Evolutionary conservation across 1,284 basidiomycete species (phyloP).

Genomic region (Grifola frondosa): DNA sequence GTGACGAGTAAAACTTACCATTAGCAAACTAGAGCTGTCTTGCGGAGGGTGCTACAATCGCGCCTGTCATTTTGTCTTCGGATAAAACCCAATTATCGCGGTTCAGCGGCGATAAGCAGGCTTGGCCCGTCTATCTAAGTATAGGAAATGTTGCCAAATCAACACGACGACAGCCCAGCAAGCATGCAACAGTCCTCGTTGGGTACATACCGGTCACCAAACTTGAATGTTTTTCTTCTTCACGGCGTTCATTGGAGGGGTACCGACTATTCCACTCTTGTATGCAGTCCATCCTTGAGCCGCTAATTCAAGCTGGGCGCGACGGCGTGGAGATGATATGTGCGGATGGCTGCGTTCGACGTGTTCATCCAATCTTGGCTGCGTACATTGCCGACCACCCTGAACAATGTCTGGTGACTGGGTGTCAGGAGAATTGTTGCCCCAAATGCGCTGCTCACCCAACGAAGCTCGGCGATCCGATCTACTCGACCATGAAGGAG

Average conservation of each 20-base stretch:
- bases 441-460: background rate
- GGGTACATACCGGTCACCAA: conserved; percentile 38
- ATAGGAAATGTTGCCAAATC: conserved; percentile 36
- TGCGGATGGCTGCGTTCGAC: conserved; percentile 25
- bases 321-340: conserved; percentile 20
- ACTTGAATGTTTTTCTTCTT: conserved; percentile 31
- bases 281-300: conserved; percentile 18
- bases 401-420: conserved; percentile 27
- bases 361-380: conserved; percentile 28
- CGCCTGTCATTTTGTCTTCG: conserved; percentile 40
- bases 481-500: background rate
- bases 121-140: conserved; percentile 43
- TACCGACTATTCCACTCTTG: conserved; percentile 23
- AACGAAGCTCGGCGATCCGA: conserved; percentile 32
- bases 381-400: conserved; percentile 21
- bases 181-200: conserved; percentile 36
- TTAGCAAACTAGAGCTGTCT: conserved; percentile 26
- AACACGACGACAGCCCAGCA: conserved; percentile 36
- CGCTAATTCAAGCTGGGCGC: conserved; percentile 12
- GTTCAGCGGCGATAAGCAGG: conserved; percentile 34
- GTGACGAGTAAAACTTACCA: background rate
- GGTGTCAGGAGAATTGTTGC: conserved; percentile 1
- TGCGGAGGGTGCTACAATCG: conserved; percentile 25
- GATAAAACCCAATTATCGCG: conserved; percentile 20
- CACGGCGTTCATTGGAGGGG: conserved; percentile 17